These are phyloP conservation scores for Leccinellum albellum DNA, from an alignment of 768 basidiomycete genomes.

Conservation along the genomic window DNA sequence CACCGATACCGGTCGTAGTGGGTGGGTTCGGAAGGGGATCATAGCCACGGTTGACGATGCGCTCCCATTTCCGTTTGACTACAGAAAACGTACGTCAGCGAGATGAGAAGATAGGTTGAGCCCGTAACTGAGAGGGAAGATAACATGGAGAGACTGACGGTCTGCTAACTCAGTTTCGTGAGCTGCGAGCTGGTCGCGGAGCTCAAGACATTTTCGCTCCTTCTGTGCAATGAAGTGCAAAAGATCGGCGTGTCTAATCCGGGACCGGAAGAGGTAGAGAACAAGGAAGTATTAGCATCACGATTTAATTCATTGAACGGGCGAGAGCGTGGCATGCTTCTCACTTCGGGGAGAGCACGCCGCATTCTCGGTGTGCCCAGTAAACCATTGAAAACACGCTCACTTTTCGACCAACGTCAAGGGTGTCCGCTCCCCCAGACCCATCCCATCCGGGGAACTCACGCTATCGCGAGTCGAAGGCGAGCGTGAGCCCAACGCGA, in stretches of 20 bases:
- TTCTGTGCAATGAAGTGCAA: slow-evolving; percentile 85
- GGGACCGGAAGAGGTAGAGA: neutral
- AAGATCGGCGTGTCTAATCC: slow-evolving; percentile 67
- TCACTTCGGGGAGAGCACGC: neutral
- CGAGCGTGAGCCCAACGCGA: slow-evolving; percentile 14
- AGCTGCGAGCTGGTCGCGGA: slow-evolving; percentile 65
- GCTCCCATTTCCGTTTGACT: slow-evolving; percentile 86
- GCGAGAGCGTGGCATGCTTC: neutral
- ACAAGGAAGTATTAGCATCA: neutral
- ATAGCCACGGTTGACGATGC: slow-evolving; percentile 61
- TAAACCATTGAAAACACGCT: slow-evolving; percentile 22
- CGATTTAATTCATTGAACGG: neutral
- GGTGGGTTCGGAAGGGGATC: slow-evolving; percentile 6
- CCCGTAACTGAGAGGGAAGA: neutral
- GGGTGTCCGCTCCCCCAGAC: slow-evolving; percentile 34
- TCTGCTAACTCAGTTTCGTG: slow-evolving; percentile 74
- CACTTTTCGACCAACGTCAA: slow-evolving; percentile 73
- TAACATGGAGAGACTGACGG: slow-evolving; percentile 35
- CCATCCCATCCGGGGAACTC: slow-evolving; percentile 7
- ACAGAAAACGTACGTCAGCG: neutral
- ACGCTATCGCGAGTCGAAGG: slow-evolving; percentile 18
- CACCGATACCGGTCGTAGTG: slow-evolving; percentile 9
- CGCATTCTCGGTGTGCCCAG: neutral
- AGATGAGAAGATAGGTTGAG: neutral
- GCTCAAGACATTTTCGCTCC: slow-evolving; percentile 77